Base-by-base conservation (phyloP, 352 stramenopile genomes). In the Phytophthora pseudosyringae region DNA sequence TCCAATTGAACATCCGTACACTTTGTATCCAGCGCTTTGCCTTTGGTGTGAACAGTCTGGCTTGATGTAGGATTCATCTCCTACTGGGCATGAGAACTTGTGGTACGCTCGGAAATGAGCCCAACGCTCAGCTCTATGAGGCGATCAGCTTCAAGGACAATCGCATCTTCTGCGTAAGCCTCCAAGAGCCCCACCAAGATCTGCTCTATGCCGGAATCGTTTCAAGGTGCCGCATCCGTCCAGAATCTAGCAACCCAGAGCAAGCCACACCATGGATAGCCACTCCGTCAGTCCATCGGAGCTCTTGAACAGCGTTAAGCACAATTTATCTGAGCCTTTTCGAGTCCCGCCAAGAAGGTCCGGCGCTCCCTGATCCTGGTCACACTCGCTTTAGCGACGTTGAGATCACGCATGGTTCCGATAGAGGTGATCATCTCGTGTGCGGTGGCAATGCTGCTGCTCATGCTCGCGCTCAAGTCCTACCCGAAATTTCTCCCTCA, bases 381-480 rank as follows among this genome's bases (percentile, higher is more conserved):
- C 50, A 64, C 51, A 56, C 40, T 50, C 11, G 11, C 35, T 46
- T 36, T 59, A 13, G 25, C 65, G 25, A 5, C 43, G 25, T 48
- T 11, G 21, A 59, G 3, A 59, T 26, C 50, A 64, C 49, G 15
- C 32, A 69, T 73, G 65, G n/a, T 54, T 8, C 40, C 29, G 18
- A 28, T 56, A 3, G 48, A 54, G 21, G 36, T 69, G 11, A 41
- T 66, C 47, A 53, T 69, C 43, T 8, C 16, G 15, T 55, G 52
- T 29, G 47, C 39, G 7, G 41, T 55, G 41, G 41, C 57, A 25
- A 36, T 69, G 18, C 39, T 73, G 35, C 51, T 73, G 16, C 21
- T 73, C 21, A 33, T 66, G n/a, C 36, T 73, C 3, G 65, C 53
- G 18, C 11, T 66, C 21, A 73, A 65, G 29, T 66, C 40, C 12